These are phyloP conservation scores for Fusarium tjaetaba DNA, from an alignment of 2,329 filamentous ascomycete species.

Conservation along the genomic window DNA sequence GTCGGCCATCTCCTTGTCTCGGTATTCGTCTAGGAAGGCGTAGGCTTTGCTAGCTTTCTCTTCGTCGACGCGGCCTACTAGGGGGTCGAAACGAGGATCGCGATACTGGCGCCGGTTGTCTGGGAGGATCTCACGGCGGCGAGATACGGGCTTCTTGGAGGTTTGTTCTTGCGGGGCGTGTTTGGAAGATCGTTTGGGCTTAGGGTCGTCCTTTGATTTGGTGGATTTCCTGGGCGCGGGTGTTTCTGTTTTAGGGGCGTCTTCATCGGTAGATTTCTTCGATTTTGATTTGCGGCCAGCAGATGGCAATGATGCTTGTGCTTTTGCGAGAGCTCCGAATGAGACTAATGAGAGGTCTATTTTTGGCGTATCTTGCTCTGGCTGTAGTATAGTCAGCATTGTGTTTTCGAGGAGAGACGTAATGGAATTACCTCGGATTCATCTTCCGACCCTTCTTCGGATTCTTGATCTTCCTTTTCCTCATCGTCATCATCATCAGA, in stretches of 20 bases:
- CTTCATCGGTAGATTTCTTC: slow-evolving; percentile 38
- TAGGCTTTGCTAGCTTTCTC: slow-evolving; percentile 76
- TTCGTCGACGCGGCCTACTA: slow-evolving; percentile 63
- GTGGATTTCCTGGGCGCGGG: slow-evolving; percentile 48
- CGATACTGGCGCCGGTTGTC: slow-evolving; percentile 69
- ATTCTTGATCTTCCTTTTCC: slow-evolving; percentile 31
- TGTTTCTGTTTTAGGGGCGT: slow-evolving; percentile 42
- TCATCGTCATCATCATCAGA: slow-evolving; percentile 32
- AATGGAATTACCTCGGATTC: slow-evolving; percentile 41
- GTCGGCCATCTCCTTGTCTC: slow-evolving; percentile 81
- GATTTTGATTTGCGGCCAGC: slow-evolving; percentile 41
- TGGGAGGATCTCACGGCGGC: slow-evolving; percentile 77
- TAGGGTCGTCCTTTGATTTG: slow-evolving; percentile 45
- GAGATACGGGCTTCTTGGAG: slow-evolving; percentile 84
- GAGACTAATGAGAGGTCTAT: slow-evolving; percentile 72
- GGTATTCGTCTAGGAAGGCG: slow-evolving; percentile 87
- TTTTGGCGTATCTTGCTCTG: slow-evolving; percentile 46
- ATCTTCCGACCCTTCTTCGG: slow-evolving; percentile 40
- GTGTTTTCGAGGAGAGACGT: background rate
- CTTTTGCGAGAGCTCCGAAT: slow-evolving; percentile 90
- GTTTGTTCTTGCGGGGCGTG: slow-evolving; percentile 88
- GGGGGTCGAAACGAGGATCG: slow-evolving; percentile 88
- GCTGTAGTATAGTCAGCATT: slow-evolving; percentile 30
- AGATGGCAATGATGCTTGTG: slow-evolving; percentile 73
- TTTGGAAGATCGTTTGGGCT: slow-evolving; percentile 70